Base-by-base conservation (phyloP, 1,284 basidiomycete species). In the Ganoderma sinense region DNA sequence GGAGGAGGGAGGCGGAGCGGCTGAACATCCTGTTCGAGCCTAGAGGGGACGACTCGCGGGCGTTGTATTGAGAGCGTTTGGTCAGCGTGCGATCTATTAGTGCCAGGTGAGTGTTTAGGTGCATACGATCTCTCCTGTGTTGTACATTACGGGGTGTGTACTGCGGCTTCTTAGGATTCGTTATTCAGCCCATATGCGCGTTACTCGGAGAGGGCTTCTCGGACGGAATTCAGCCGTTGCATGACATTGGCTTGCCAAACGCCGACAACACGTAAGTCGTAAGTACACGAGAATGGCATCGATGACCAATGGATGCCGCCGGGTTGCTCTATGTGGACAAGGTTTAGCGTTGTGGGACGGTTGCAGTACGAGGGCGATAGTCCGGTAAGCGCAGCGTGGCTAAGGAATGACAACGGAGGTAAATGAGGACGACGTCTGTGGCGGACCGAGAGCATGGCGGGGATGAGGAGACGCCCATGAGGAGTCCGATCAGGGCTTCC, bases 21-120 rank as follows among this genome's bases (percentile, higher is more conserved):
- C 76, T 81, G 73, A 91, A 89, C 78, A 86, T 91, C 65, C 84
- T 85, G 10, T 92, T 90, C 73, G 72, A 81, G 36, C 83, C 87
- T 58, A 84, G 89, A 71, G 88, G 86, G 2, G 91, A 91, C 72
- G 90, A 92, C 75, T 86, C 83, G 74, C 77, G 86, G 72, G 88
- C 89, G 69, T 76, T 92, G 61, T 71, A 74, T 33, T 74, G 64
- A 71, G 13, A 13, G 65, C 26, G 18, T 23, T 2, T 6, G 31
- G 53, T 20, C 26, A 31, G 16, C 1, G 14, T 13, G 48, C 11
- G 48, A 51, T 51, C 26, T 29, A 18, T 56, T 56, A 14, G 10
- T n/a, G 53, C 23, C 26, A 62, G 39, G 58, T 66, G 60, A 62
- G 59, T 62, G 58, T 48, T 14, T 40, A 60, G 11, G 60, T 41